Evolutionary conservation across 2,329 filamentous ascomycete genomes (phyloP).

Genomic region (Fusarium udum): DNA sequence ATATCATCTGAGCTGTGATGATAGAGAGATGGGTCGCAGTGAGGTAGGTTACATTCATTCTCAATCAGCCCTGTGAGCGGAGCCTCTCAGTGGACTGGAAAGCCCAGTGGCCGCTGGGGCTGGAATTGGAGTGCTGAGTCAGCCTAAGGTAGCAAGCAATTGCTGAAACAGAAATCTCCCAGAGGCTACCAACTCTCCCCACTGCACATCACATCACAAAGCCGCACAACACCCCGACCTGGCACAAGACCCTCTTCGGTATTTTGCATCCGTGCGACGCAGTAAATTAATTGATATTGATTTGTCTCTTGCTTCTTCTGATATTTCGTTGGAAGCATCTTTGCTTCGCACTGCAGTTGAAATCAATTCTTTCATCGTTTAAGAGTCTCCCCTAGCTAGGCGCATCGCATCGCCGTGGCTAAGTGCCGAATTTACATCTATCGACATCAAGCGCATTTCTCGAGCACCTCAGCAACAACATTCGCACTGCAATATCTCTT

Average conservation of each 20-base stretch:
- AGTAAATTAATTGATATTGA: conserved; percentile 6
- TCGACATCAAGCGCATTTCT: conserved; percentile 21
- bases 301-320: background rate
- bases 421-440: conserved; percentile 22
- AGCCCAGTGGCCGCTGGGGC: background rate
- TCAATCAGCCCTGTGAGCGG: conserved; percentile 32
- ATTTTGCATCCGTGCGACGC: conserved; percentile 21
- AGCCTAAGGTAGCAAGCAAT: conserved; percentile 29
- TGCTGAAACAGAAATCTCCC: conserved; percentile 46
- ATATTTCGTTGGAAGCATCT: background rate
- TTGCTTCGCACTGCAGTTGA: conserved; percentile 3
- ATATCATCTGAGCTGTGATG: background rate
- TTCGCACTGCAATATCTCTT: background rate
- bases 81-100: background rate
- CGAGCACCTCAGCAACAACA: conserved; percentile 9
- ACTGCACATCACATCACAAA: conserved; percentile 50
- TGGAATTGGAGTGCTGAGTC: conserved; percentile 33
- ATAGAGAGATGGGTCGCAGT: background rate
- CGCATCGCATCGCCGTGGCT: conserved; percentile 16
- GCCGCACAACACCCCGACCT: conserved; percentile 38
- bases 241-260: conserved; percentile 31
- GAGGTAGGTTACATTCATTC: background rate
- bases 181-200: conserved; percentile 50
- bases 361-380: conserved; percentile 8
- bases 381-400: conserved; percentile 3